Percentiles rank a stretch among this genome's conserved stretches.
phyloP scores from a whole-genome alignment of 306 rosid species.

The Vigna hirtella region DNA sequence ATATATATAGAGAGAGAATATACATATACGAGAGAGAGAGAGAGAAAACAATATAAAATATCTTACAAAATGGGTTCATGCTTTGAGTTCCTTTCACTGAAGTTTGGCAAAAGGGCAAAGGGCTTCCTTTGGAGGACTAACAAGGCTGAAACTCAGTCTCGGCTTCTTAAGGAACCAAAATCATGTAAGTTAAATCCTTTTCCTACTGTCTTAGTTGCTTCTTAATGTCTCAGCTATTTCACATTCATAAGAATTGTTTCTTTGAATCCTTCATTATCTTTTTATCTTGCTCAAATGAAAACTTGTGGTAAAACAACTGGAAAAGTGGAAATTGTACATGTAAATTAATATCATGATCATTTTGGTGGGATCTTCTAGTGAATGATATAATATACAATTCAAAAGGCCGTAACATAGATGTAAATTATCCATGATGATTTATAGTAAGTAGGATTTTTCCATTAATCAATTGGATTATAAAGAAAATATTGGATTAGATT shows the following conservation, averaged over 20 bases:
- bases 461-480: too few relatives aligned
- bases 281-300: neutral
- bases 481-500: too few relatives aligned
- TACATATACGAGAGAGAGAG: too few relatives aligned
- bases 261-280: neutral
- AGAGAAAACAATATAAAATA: neutral
- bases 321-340: too few relatives aligned
- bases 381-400: too few relatives aligned
- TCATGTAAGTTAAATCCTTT: neutral
- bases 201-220: neutral
- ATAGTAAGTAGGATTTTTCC: too few relatives aligned
- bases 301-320: too few relatives aligned
- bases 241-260: neutral
- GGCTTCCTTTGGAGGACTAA: neutral
- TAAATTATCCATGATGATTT: too few relatives aligned
- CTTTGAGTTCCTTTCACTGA: neutral
- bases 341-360: too few relatives aligned
- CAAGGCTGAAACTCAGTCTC: neutral
- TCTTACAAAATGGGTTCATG: constrained; percentile 27
- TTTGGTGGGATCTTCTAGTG: too few relatives aligned
- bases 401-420: too few relatives aligned
- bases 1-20: neutral
- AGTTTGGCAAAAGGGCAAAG: constrained; percentile 10
- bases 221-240: too few relatives aligned
- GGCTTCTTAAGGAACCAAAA: neutral